Conservation (phyloP, 1,284 basidiomycete genomes). For the Ceratobasidium sp. region DNA sequence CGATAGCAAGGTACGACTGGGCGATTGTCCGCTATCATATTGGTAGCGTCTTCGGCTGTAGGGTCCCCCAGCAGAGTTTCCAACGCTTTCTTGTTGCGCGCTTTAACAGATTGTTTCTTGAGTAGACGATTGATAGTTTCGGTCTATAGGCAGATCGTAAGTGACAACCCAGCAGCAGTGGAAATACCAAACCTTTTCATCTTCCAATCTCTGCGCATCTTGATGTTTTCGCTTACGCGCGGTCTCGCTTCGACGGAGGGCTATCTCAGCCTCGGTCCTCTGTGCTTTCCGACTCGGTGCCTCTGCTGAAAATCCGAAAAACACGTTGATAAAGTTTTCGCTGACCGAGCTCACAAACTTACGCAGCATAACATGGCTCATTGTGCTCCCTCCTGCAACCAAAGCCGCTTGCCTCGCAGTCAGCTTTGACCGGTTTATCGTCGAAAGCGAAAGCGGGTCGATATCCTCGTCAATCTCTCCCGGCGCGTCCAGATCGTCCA, state of each 20-base stretch:
- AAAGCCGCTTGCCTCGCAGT: slow-evolving; percentile 81
- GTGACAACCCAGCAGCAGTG: slow-evolving; percentile 26
- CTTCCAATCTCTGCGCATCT: slow-evolving; percentile 90
- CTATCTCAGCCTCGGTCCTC: slow-evolving; percentile 85
- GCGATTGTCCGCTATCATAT: slow-evolving; percentile 4
- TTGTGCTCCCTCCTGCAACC: slow-evolving; percentile 73
- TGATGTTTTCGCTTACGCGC: slow-evolving; percentile 88
- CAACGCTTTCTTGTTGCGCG: slow-evolving; percentile 45
- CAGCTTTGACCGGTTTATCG: slow-evolving; percentile 63
- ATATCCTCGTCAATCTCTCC: slow-evolving; percentile 47
- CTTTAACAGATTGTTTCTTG: slow-evolving; percentile 78
- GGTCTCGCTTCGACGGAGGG: slow-evolving; percentile 85
- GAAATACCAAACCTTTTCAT: slow-evolving; percentile 81
- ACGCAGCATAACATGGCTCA: slow-evolving; percentile 73
- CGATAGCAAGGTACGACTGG: slow-evolving; percentile 45
- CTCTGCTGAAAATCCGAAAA: slow-evolving; percentile 59
- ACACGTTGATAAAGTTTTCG: slow-evolving; percentile 13
- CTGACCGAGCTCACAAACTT: slow-evolving; percentile 50
- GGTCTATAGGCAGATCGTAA: slow-evolving; percentile 61
- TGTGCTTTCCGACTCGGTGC: slow-evolving; percentile 79
- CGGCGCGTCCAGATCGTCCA: slow-evolving; percentile 39
- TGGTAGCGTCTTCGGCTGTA: slow-evolving; percentile 6
- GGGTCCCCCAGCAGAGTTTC: slow-evolving; percentile 26
- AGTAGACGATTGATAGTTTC: slow-evolving; percentile 93
- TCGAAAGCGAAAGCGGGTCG: slow-evolving; percentile 57